Evolutionary conservation across 2,329 filamentous ascomycete genomes (phyloP).

Genomic region (Furcasterigmium furcatum): DNA sequence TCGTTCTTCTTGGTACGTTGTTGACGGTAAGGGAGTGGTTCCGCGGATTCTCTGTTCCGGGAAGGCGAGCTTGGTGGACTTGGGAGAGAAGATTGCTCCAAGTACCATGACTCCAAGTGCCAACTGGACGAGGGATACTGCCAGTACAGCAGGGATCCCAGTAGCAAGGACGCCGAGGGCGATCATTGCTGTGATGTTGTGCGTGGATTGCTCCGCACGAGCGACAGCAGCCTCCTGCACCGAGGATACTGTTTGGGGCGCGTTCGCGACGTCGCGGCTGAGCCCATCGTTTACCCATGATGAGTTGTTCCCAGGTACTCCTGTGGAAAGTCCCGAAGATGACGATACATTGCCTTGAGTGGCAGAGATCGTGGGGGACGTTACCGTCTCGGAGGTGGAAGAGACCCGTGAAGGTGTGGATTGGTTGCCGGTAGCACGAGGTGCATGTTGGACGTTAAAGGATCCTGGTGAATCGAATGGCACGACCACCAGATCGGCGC

Average conservation of each 20-base stretch:
- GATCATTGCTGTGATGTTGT: neutral
- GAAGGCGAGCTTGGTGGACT: neutral
- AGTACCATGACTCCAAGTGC: conserved; percentile 2
- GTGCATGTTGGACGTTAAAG: too few relatives aligned
- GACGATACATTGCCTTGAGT: too few relatives aligned
- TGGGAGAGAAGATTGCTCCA: neutral
- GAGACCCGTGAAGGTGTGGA: too few relatives aligned
- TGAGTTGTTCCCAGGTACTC: too few relatives aligned
- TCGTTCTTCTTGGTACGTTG: conserved; percentile 2
- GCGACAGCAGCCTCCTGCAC: neutral
- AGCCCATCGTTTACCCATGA: too few relatives aligned
- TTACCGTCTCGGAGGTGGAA: too few relatives aligned
- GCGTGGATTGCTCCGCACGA: neutral
- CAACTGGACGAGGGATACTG: neutral
- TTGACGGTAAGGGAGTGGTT: conserved; percentile 4
- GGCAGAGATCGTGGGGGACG: too few relatives aligned
- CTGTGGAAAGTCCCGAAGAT: too few relatives aligned
- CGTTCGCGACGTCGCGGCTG: too few relatives aligned
- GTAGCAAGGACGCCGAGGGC: neutral
- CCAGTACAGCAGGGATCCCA: neutral
- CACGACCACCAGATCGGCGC: too few relatives aligned
- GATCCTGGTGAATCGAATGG: too few relatives aligned
- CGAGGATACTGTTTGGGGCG: neutral
- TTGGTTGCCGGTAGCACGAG: too few relatives aligned
- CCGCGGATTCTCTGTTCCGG: conserved; percentile 4